phyloP scores from a whole-genome alignment of 176 grass and related monocot species.

The Rhynchospora breviuscula region DNA sequence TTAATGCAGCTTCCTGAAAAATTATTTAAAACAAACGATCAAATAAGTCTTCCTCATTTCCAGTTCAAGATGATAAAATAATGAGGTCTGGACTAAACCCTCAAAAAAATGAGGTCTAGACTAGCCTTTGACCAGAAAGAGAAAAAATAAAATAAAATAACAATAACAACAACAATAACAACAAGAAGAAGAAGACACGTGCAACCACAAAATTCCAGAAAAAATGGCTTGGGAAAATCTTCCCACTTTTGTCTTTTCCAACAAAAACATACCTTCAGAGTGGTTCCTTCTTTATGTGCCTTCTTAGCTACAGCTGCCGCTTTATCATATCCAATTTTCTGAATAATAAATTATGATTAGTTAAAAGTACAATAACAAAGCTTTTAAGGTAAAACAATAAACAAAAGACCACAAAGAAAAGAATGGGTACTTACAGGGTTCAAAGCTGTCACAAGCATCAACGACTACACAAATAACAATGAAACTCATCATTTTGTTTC shows the following conservation, averaged over 20 bases:
- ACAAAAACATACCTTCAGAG: slow-evolving; percentile 70
- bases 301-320: slow-evolving; percentile 98
- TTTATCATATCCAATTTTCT: slow-evolving; percentile 99
- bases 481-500: slow-evolving; percentile 20
- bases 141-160: no score
- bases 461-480: slow-evolving; percentile 42
- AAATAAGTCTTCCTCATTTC: neutral
- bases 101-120: neutral
- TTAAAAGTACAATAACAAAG: slow-evolving; percentile 2
- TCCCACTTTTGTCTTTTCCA: slow-evolving; percentile 12
- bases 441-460: slow-evolving; percentile 97
- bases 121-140: neutral
- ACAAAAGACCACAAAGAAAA: neutral
- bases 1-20: slow-evolving; percentile 70
- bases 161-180: no score
- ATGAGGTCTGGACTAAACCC: neutral
- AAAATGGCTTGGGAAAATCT: neutral
- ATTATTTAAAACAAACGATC: neutral
- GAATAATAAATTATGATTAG: slow-evolving; percentile 17
- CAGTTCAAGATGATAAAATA: neutral
- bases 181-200: no score
- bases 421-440: slow-evolving; percentile 76
- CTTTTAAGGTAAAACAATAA: slow-evolving; percentile 11
- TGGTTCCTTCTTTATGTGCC: slow-evolving; percentile 99
- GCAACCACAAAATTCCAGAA: neutral